Evolutionary conservation across 2,329 filamentous ascomycete genomes (phyloP).

Genomic region (Hortaea werneckii): DNA sequence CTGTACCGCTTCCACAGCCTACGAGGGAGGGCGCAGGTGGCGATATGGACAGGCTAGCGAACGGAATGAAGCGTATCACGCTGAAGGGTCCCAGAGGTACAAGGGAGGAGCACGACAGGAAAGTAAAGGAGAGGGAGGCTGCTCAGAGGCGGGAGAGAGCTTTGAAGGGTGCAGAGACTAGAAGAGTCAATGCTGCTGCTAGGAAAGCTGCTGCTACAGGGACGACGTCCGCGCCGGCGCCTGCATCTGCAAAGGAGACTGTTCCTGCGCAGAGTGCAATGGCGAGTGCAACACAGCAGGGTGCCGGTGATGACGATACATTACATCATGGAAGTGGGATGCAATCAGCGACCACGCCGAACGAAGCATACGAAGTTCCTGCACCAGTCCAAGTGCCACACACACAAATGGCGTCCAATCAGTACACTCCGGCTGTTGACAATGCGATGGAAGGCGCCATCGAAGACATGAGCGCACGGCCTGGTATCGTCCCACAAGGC

Average conservation of each 20-base stretch:
- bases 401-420: too few species aligned
- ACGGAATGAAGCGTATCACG: constrained; percentile 48
- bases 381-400: too few species aligned
- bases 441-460: too few species aligned
- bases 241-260: not conserved
- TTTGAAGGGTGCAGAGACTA: constrained; percentile 24
- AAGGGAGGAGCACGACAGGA: constrained; percentile 45
- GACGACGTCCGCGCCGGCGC: not conserved
- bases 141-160: constrained; percentile 26
- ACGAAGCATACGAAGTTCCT: too few species aligned
- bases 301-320: too few species aligned
- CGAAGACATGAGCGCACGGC: too few species aligned
- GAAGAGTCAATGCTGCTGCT: constrained; percentile 23
- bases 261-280: too few species aligned
- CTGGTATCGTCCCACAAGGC: too few species aligned
- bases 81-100: constrained; percentile 44
- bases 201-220: constrained; percentile 14
- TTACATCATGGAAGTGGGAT: too few species aligned
- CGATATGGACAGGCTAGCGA: constrained; percentile 41
- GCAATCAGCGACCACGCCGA: too few species aligned
- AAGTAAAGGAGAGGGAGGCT: constrained; percentile 33
- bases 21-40: not conserved
- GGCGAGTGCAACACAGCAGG: too few species aligned
- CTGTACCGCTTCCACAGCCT: not conserved
- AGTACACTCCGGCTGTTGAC: too few species aligned